Percentiles rank a stretch among this genome's conserved stretches.
Evolutionary conservation across 2,329 filamentous ascomycete species (phyloP).

Genomic region (Trichoderma koningii): DNA sequence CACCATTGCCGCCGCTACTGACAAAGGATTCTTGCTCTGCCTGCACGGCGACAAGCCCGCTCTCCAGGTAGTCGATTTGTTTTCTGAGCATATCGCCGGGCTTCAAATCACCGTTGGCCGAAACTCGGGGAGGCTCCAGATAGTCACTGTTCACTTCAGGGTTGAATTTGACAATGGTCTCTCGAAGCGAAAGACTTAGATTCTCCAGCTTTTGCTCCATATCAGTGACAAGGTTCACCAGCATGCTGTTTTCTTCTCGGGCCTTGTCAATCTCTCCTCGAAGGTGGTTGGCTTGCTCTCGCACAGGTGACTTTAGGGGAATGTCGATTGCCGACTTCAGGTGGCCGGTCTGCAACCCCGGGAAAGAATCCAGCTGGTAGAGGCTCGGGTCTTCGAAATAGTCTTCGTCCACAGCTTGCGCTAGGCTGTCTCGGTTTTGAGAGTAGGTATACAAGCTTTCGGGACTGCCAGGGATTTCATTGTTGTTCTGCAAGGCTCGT

Average conservation of each 20-base stretch:
- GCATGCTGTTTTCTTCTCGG: constrained; percentile 49
- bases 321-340: constrained; percentile 51
- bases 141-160: constrained; percentile 55
- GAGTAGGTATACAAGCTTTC: constrained; percentile 74
- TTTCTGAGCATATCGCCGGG: constrained; percentile 51
- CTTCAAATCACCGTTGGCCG: constrained; percentile 38
- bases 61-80: constrained; percentile 72
- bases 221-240: constrained; percentile 31
- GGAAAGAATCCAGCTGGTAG: constrained; percentile 68
- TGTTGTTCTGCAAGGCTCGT: constrained; percentile 43
- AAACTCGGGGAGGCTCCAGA: constrained; percentile 44
- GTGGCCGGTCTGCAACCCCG: constrained; percentile 43
- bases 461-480: constrained; percentile 70
- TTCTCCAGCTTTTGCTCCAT: constrained; percentile 59
- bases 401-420: constrained; percentile 56
- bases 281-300: constrained; percentile 55
- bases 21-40: constrained; percentile 54
- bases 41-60: constrained; percentile 62
- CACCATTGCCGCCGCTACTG: constrained; percentile 23
- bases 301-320: constrained; percentile 58
- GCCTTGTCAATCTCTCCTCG: constrained; percentile 51
- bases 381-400: constrained; percentile 78
- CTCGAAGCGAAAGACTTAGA: constrained; percentile 66
- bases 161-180: constrained; percentile 66
- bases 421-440: constrained; percentile 61